Percentiles rank a stretch among this genome's conserved stretches.
These are phyloP conservation scores for Mediolabrus comicus DNA, from an alignment of 108 stramenopile species.

Conservation along the genomic window DNA sequence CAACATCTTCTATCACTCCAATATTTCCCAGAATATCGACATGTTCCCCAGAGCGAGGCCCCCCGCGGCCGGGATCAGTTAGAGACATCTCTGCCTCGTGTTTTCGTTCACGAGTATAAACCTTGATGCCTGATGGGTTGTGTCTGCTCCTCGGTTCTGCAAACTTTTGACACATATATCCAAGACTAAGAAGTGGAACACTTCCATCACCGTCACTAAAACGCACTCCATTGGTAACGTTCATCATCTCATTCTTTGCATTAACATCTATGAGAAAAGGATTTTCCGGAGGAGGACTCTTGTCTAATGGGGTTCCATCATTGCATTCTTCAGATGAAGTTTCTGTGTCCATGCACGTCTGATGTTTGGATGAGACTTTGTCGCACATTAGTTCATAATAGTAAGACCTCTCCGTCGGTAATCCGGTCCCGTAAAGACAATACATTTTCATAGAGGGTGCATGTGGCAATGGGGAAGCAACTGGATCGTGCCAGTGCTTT, in stretches of 20 bases:
- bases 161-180: conserved; percentile 88
- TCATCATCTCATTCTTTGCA: conserved; percentile 45
- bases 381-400: conserved; percentile 64
- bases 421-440: conserved; percentile 85
- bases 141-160: conserved; percentile 40
- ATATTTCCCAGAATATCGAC: conserved; percentile 89
- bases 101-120: conserved; percentile 73
- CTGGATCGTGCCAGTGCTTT: conserved; percentile 75
- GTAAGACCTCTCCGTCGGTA: conserved; percentile 80
- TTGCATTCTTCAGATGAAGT: background rate
- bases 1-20: conserved; percentile 70
- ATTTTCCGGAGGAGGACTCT: conserved; percentile 33
- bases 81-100: conserved; percentile 54
- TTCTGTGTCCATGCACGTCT: conserved; percentile 1
- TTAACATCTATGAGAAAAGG: conserved; percentile 67
- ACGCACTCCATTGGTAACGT: conserved; percentile 63
- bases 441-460: conserved; percentile 85
- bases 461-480: conserved; percentile 68
- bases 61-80: conserved; percentile 76
- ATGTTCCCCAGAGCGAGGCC: conserved; percentile 75
- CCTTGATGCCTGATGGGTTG: conserved; percentile 68
- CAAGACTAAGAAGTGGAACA: conserved; percentile 82
- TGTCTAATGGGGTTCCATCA: background rate
- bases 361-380: conserved; percentile 20
- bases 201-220: conserved; percentile 81